Conservation (phyloP, 768 basidiomycete genomes). For the Pleurotus tuber-regium region DNA sequence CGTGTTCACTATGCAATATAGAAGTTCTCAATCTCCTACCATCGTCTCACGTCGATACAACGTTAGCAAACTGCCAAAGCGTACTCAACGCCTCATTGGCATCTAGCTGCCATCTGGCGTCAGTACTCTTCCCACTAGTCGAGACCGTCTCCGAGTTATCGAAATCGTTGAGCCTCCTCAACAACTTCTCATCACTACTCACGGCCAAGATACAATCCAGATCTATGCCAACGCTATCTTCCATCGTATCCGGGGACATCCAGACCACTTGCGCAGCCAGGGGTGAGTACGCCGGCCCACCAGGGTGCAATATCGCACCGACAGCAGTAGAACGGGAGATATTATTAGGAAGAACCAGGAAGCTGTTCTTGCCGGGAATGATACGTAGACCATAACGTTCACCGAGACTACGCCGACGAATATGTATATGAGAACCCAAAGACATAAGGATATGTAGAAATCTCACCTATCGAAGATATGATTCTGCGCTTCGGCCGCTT, state of each 20-base stretch:
- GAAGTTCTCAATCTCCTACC: too few species aligned
- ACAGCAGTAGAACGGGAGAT: conserved; percentile 83
- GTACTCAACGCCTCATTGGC: conserved; percentile 27
- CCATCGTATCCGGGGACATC: conserved; percentile 37
- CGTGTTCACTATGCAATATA: too few species aligned
- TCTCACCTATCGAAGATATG: conserved; percentile 78
- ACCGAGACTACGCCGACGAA: conserved; percentile 49
- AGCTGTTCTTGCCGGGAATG: conserved; percentile 75
- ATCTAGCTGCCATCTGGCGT: conserved; percentile 68
- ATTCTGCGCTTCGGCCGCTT: conserved; percentile 90
- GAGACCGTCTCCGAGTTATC: conserved; percentile 70
- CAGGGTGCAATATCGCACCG: conserved; percentile 73
- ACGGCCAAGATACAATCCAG: conserved; percentile 22
- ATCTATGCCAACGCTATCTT: conserved; percentile 24
- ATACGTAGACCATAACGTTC: conserved; percentile 83
- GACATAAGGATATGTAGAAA: neutral
- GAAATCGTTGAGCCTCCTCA: conserved; percentile 73
- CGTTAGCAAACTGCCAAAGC: conserved; percentile 20
- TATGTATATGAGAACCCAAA: neutral
- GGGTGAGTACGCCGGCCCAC: conserved; percentile 42
- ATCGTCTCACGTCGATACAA: conserved; percentile 3
- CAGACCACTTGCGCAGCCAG: conserved; percentile 36
- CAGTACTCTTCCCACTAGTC: conserved; percentile 72
- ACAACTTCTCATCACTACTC: conserved; percentile 75
- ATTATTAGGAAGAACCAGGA: conserved; percentile 81